Evolutionary conservation across 2,329 filamentous ascomycete species (phyloP).

Genomic region (Juglanconis juglandina): DNA sequence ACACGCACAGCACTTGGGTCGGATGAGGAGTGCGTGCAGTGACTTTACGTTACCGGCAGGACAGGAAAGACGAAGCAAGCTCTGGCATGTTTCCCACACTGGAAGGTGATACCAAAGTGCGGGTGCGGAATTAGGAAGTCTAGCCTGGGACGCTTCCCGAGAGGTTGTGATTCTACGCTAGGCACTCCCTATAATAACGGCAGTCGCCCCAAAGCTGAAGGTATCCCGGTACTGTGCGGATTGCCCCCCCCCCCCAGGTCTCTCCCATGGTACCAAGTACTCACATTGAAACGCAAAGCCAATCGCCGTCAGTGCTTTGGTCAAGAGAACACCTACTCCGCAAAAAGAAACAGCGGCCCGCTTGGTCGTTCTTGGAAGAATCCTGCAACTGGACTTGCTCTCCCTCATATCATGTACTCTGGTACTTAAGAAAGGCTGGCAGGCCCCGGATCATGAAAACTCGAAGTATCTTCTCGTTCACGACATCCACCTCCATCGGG

Average conservation of each 20-base stretch:
- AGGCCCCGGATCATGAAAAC: too few relatives aligned
- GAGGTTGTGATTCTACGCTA: not conserved
- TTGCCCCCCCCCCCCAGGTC: not conserved
- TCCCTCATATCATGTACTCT: not conserved
- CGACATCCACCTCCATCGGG: too few relatives aligned
- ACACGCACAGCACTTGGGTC: not conserved
- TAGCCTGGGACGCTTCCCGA: not conserved
- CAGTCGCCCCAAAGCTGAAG: not conserved
- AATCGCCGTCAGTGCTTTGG: conserved; percentile 1
- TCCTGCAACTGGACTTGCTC: not conserved
- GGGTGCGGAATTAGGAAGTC: not conserved
- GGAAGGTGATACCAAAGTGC: not conserved
- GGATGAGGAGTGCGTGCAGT: not conserved
- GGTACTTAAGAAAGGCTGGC: too few relatives aligned
- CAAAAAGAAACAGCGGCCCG: not conserved
- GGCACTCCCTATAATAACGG: not conserved
- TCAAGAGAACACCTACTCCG: not conserved
- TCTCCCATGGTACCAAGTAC: not conserved
- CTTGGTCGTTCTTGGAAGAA: too few relatives aligned
- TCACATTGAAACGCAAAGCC: not conserved
- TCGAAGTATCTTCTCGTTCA: too few relatives aligned
- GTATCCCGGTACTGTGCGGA: not conserved
- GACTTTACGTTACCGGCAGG: not conserved
- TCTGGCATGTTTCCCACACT: not conserved
- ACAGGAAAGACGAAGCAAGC: not conserved